These are phyloP conservation scores for Thalassiosira exigua DNA, from an alignment of 352 stramenopile genomes.

Conservation along the genomic window DNA sequence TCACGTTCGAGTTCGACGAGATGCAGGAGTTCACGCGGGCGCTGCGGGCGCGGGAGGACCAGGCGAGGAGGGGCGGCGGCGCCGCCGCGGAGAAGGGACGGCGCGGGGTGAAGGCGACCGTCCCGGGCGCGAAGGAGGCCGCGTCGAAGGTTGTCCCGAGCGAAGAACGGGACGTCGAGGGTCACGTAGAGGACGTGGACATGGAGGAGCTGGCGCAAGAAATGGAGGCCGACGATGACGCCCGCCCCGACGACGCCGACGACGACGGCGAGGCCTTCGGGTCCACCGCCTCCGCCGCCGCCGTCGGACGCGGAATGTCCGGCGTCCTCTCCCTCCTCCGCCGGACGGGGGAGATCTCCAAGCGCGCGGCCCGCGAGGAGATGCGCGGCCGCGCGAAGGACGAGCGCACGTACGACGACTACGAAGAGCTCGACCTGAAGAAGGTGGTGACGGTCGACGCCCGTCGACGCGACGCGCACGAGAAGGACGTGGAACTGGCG, in stretches of 20 bases:
- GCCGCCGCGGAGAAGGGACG: slow-evolving; percentile 1
- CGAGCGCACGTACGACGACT: slow-evolving; percentile 89
- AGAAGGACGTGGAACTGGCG: slow-evolving; percentile 81
- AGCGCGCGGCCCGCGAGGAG: slow-evolving; percentile 87
- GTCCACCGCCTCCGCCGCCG: slow-evolving; percentile 48
- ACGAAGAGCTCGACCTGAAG: slow-evolving; percentile 88
- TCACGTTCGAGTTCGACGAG: slow-evolving; percentile 80
- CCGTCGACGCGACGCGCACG: slow-evolving; percentile 42
- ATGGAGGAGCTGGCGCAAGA: slow-evolving; percentile 74
- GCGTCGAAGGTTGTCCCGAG: slow-evolving; percentile 32
- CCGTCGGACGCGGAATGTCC: slow-evolving; percentile 87
- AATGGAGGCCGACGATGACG: slow-evolving; percentile 59
- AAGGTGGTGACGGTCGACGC: slow-evolving; percentile 77
- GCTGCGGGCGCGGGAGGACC: slow-evolving; percentile 65
- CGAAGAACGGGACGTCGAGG: slow-evolving; percentile 25
- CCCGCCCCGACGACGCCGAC: slow-evolving; percentile 39
- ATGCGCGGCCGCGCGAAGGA: slow-evolving; percentile 94
- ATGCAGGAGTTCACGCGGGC: slow-evolving; percentile 81
- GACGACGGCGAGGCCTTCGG: slow-evolving; percentile 57
- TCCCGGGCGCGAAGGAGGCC: not conserved
- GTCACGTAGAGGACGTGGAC: slow-evolving; percentile 51
- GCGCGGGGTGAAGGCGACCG: slow-evolving; percentile 19
- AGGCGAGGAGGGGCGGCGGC: slow-evolving; percentile 45
- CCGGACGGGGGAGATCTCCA: slow-evolving; percentile 92
- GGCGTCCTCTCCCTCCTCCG: slow-evolving; percentile 92